Percentiles rank a stretch among this genome's conserved stretches.
These are phyloP conservation scores for Coemansia sp. DNA, from an alignment of 192 early-diverging fungal genomes.

Conservation along the genomic window DNA sequence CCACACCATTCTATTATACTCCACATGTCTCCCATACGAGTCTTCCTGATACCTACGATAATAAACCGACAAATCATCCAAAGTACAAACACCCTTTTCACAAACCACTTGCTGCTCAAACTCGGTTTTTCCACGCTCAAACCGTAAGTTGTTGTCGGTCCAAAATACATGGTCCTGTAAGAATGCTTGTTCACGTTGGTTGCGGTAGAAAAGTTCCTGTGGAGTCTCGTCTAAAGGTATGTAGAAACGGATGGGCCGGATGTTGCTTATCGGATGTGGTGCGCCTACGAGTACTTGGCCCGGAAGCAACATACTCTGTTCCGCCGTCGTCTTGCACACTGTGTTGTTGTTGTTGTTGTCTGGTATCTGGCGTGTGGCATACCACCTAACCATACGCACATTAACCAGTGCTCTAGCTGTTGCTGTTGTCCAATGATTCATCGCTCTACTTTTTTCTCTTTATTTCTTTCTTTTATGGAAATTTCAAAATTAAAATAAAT, in stretches of 20 bases:
- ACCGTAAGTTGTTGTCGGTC: slow-evolving; percentile 45
- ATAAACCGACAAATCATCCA: slow-evolving; percentile 46
- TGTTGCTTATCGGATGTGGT: slow-evolving; percentile 49
- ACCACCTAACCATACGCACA: not conserved
- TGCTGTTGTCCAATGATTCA: too few species aligned
- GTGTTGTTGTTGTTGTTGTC: not conserved
- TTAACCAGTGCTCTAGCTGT: not conserved
- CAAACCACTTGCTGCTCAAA: slow-evolving; percentile 31
- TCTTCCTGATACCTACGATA: slow-evolving; percentile 49
- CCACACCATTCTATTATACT: slow-evolving; percentile 50
- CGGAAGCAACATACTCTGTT: slow-evolving; percentile 26
- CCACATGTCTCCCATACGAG: slow-evolving; percentile 33
- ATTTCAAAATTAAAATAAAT: too few species aligned
- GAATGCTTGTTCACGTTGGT: slow-evolving; percentile 32
- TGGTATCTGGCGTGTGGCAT: not conserved
- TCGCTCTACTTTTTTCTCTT: too few species aligned
- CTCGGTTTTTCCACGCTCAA: slow-evolving; percentile 33
- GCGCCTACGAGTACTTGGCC: slow-evolving; percentile 47
- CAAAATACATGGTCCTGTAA: slow-evolving; percentile 45
- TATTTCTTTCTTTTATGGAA: too few species aligned
- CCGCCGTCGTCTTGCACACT: not conserved
- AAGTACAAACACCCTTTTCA: slow-evolving; percentile 22
- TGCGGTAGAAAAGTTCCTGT: slow-evolving; percentile 25
- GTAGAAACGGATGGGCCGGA: slow-evolving; percentile 37
- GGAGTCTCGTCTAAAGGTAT: slow-evolving; percentile 36